Percentiles rank a stretch among this genome's conserved stretches.
Evolutionary conservation across 306 rosid species (phyloP).

Genomic region (Hylodesmum podocarpum): DNA sequence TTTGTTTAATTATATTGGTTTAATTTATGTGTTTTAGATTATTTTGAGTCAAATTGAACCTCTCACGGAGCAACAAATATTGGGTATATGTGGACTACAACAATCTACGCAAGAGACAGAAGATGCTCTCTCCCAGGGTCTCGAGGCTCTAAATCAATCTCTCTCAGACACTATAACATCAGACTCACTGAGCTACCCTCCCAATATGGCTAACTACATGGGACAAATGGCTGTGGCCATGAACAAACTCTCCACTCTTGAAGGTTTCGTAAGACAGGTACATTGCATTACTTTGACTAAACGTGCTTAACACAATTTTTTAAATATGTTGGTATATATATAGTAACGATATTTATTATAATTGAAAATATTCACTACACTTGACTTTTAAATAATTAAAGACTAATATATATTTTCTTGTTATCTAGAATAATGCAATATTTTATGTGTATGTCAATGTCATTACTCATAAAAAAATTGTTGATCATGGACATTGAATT

Average conservation of each 20-base stretch:
- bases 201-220: constrained; percentile 91
- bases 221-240: constrained; percentile 95
- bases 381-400: neutral
- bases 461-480: neutral
- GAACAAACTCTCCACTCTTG: constrained; percentile 82
- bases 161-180: constrained; percentile 73
- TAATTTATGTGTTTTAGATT: constrained; percentile 41
- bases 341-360: neutral
- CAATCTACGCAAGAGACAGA: constrained; percentile 87
- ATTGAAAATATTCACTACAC: neutral
- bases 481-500: constrained; percentile 20
- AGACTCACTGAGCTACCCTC: constrained; percentile 72
- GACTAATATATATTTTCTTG: neutral
- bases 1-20: neutral
- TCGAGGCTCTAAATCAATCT: constrained; percentile 76
- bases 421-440: neutral
- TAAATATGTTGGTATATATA: neutral
- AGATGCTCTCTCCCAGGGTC: constrained; percentile 87
- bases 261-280: constrained; percentile 94
- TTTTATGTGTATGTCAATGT: constrained; percentile 13
- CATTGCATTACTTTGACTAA: constrained; percentile 5
- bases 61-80: constrained; percentile 84
- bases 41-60: constrained; percentile 79
- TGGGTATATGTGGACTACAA: constrained; percentile 81
- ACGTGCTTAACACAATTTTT: neutral